Base-by-base conservation (phyloP, 2,329 filamentous ascomycete species). In the Boeremia lycopersici region DNA sequence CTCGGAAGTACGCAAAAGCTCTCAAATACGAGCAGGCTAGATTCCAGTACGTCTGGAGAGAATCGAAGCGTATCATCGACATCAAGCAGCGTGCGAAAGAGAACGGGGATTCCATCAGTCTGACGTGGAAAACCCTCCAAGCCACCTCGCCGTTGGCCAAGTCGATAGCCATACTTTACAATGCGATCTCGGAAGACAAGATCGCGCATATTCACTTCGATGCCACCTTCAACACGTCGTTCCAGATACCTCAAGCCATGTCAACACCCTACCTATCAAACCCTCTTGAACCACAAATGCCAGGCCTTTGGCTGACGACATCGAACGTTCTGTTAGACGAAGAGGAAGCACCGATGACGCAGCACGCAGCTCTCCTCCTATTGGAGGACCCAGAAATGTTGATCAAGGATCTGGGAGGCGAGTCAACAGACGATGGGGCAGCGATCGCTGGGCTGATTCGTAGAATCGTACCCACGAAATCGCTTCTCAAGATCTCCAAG, bases 11-110 rank as follows among this genome's bases (percentile, higher is more conserved):
- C 65, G 93, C 92, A 70, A 96, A 93, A 77, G 91, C 90, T 3
- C 85, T 96, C 70, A 96, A 95, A 71, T 95, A 93, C 76, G 93
- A 93, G 71, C 93, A 99, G 76, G 89, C 93, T 62, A 88, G 90
- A 56, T 89, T 87, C 52, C 89, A 93, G 64, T 98, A 97, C 72
- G 89, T 99, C 4, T 95, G 91, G 86, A 89, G 89, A 67, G 91
- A 99, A 71, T 91, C 90, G 2, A 92, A 95, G 73, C 85, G 85
- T 54, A 93, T 98, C 42, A 79, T 95, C 28, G 81, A 85, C 30
- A 81, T 95, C 65, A 96, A 95, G 71, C 89, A 96, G 60, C 91
- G 90, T 68, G 91, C 87, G 2, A 86, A 88, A 53, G 91, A 93
- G 74, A 82, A 85, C 36, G 69, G 78, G 56, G 82, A 81, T n/a